These are phyloP conservation scores for Calonectria honghensis DNA, from an alignment of 2,329 filamentous ascomycete genomes.

Conservation along the genomic window DNA sequence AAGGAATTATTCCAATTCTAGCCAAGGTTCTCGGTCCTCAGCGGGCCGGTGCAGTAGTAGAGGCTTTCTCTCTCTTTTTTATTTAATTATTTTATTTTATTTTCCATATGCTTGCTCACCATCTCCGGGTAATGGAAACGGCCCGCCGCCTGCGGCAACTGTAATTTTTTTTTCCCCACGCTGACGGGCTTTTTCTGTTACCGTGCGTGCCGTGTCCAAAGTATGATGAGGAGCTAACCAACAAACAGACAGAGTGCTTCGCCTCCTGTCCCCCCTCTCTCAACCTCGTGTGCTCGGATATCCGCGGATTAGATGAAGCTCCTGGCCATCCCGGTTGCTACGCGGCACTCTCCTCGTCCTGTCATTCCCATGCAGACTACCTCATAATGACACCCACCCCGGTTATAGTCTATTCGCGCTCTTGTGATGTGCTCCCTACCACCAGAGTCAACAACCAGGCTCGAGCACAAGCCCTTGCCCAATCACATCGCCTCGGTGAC, in stretches of 20 bases:
- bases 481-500: conserved; percentile 30
- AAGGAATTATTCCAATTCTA: conserved; percentile 16
- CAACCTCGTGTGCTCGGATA: conserved; percentile 10
- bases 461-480: background rate
- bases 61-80: background rate
- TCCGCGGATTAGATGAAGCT: background rate
- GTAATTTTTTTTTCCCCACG: background rate
- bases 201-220: background rate
- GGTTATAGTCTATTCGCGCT: conserved; percentile 20
- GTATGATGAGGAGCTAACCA: background rate
- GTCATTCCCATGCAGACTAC: conserved; percentile 1
- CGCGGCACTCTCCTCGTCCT: conserved; percentile 11
- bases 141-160: background rate
- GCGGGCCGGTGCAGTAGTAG: conserved; percentile 26
- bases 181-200: background rate
- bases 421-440: conserved; percentile 22
- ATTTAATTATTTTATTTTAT: background rate
- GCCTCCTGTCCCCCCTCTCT: background rate
- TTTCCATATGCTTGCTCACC: conserved; percentile 1
- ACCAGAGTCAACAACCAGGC: background rate
- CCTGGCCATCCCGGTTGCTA: background rate
- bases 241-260: background rate
- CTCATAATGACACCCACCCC: conserved; percentile 29
- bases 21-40: conserved; percentile 16
- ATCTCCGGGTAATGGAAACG: background rate